Evolutionary conservation across 2,329 filamentous ascomycete genomes (phyloP).

Genomic region (Xylaria sp.): DNA sequence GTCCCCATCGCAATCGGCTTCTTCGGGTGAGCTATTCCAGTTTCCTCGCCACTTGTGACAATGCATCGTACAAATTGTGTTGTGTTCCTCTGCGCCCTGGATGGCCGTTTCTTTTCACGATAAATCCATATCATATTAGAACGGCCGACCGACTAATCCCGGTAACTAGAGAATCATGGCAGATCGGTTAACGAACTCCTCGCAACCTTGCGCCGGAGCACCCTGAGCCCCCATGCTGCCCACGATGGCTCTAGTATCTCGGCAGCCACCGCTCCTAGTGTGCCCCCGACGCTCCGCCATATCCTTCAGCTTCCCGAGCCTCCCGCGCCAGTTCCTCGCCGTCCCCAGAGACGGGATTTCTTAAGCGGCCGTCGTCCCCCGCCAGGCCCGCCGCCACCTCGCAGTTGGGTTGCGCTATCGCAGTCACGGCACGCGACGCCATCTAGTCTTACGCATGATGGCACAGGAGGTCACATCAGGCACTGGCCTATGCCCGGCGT

Average conservation of each 20-base stretch:
- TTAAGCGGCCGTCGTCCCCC: conserved; percentile 61
- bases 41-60: neutral
- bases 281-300: conserved; percentile 67
- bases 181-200: conserved; percentile 69
- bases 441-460: conserved; percentile 28
- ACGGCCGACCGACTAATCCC: neutral
- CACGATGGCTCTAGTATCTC: conserved; percentile 46
- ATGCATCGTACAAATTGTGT: conserved; percentile 1
- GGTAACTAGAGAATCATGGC: conserved; percentile 47
- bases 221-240: conserved; percentile 45
- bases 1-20: conserved; percentile 46
- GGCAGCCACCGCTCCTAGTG: conserved; percentile 56
- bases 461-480: conserved; percentile 27
- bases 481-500: conserved; percentile 56
- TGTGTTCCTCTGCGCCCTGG: neutral
- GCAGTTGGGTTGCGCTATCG: conserved; percentile 62
- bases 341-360: conserved; percentile 55
- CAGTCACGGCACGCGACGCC: conserved; percentile 45
- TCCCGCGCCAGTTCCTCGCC: conserved; percentile 61
- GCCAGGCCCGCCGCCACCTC: conserved; percentile 67
- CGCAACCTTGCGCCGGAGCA: conserved; percentile 63
- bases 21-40: conserved; percentile 33
- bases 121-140: neutral
- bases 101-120: neutral
- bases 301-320: conserved; percentile 69